These are phyloP conservation scores for Exophiala sp. DNA, from an alignment of 2,329 filamentous ascomycete species.

Conservation along the genomic window DNA sequence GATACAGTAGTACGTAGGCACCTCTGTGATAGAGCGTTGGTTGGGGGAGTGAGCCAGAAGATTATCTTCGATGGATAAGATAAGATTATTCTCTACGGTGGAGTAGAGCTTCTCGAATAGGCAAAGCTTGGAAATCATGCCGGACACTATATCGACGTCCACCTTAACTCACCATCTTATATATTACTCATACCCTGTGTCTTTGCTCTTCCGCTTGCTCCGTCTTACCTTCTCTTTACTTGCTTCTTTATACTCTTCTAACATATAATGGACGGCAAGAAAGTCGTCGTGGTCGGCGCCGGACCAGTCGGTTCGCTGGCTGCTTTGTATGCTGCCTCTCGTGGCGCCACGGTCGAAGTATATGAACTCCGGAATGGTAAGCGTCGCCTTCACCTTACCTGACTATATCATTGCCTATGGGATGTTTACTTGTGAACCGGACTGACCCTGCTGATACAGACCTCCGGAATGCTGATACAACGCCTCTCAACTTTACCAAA, in stretches of 20 bases:
- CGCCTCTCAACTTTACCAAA: conserved; percentile 88
- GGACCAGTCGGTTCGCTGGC: conserved; percentile 90
- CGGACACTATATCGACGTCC: not conserved
- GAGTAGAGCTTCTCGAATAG: not conserved
- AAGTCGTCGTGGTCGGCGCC: conserved; percentile 79
- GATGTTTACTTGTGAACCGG: no score
- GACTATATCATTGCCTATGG: no score
- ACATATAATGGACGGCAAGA: conserved; percentile 41
- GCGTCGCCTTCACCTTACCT: conserved; percentile 31
- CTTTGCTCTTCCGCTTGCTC: no score
- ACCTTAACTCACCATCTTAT: no score
- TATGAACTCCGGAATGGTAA: conserved; percentile 89
- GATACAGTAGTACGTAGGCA: no score
- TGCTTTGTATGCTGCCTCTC: conserved; percentile 81
- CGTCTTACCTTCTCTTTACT: no score
- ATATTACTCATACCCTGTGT: no score
- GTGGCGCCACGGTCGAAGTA: conserved; percentile 84
- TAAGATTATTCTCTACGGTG: not conserved
- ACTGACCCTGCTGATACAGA: conserved; percentile 49
- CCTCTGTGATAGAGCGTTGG: no score
- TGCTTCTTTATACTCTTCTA: not conserved
- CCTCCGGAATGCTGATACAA: conserved; percentile 73
- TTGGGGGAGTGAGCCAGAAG: no score
- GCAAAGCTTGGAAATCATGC: not conserved
- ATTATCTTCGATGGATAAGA: not conserved